phyloP scores from a whole-genome alignment of 2,329 filamentous ascomycete genomes.

The Trichophyton mentagrophytes region DNA sequence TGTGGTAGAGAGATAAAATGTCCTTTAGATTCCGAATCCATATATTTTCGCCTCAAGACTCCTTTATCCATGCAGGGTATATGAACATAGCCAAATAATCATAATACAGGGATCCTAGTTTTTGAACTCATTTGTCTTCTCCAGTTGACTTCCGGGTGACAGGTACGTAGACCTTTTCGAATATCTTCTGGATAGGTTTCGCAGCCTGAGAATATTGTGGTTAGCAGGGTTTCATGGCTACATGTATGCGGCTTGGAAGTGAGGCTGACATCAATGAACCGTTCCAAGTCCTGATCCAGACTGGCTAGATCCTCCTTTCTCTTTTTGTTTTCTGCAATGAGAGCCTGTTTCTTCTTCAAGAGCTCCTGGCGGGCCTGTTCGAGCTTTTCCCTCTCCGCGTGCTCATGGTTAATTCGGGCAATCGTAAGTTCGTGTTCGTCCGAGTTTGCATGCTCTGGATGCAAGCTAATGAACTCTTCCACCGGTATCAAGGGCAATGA shows the following conservation, averaged over 20 bases:
- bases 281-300: constrained; percentile 82
- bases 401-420: constrained; percentile 81
- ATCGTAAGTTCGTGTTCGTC: constrained; percentile 76
- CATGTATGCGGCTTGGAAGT: not conserved
- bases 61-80: constrained; percentile 1
- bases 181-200: constrained; percentile 74
- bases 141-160: constrained; percentile 6
- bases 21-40: not conserved
- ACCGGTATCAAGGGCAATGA: constrained; percentile 72
- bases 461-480: constrained; percentile 64
- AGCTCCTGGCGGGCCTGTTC: constrained; percentile 73
- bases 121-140: not conserved
- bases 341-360: constrained; percentile 56
- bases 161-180: constrained; percentile 55
- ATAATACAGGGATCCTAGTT: not conserved
- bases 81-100: not conserved
- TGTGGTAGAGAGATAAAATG: constrained; percentile 35
- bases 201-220: constrained; percentile 47
- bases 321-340: constrained; percentile 72
- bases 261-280: constrained; percentile 67
- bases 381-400: constrained; percentile 66
- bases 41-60: not conserved
- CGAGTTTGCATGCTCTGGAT: constrained; percentile 60
- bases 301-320: constrained; percentile 86
- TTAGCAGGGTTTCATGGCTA: not conserved